Evolutionary conservation across 805 yeast genomes (phyloP), one percentile per base, ranked within the genome.

Genomic region (Suhomyces prunicola): DNA sequence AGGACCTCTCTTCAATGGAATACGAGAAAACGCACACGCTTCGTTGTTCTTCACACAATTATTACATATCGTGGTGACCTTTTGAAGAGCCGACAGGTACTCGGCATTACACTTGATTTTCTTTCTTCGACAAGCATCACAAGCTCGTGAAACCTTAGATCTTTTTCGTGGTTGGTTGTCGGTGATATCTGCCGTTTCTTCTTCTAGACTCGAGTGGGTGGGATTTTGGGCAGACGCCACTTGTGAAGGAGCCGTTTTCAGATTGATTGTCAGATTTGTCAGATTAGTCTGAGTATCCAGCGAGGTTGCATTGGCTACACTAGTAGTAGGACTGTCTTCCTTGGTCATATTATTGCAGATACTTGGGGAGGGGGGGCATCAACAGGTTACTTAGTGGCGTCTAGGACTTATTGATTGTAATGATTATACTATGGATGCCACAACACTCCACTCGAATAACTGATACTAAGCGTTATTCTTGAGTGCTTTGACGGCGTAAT

Each of bases 1-100:
- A 0, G 96, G 96, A 0, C 96, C 96, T 59, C 96, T 71, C 60
- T 88, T 88, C 64, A 88, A 65, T 0, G 92, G 96, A 1, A 85
- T 77, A 48, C 93, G 73, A 22, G 85, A 84, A 64, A 87, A 88
- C 1, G 86, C 75, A 65, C 96, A 88, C 2, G 62, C 64, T 46
- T 86, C 90, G 46, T 76, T 77, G 60, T 77, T 82, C 62, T 82
- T 84, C 13, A 70, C 63, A 66, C 96, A 88, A 57, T 81, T 85
- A 12, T 85, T 70, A 65, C 96, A 88, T 1, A 76, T 66, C 54
- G 76, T 77, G 36, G 78, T 70, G n/a, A 84, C 78, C 8, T 72
- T 70, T 59, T 71, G 79, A 17, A 80, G 73, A 5, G 75, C 68
- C 9, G 69, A 47, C 49, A 74, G 74, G 53, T 79, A 77, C 24